Percentiles rank a stretch among this genome's conserved stretches.
Conservation (phyloP, 176 grass and related monocot genomes). For the Dactylis glomerata region DNA sequence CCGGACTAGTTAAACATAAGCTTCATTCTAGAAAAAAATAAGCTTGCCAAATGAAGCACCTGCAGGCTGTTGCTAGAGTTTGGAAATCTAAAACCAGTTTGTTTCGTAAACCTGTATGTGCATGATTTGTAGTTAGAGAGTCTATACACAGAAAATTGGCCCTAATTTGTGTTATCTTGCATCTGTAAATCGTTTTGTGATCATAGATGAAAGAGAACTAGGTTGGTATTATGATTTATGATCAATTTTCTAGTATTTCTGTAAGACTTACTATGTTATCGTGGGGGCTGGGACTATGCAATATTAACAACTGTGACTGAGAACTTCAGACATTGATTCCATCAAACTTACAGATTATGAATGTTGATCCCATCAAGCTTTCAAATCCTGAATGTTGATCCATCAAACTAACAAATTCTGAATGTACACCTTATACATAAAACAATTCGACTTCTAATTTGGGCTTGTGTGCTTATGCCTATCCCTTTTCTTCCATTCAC, state of each 20-base stretch:
- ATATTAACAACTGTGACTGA: neutral
- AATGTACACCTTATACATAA: neutral
- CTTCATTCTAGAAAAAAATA: neutral
- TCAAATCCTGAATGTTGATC: neutral
- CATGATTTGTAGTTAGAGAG: neutral
- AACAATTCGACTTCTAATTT: neutral
- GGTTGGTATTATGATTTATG: neutral
- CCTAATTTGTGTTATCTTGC: neutral
- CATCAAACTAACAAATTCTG: neutral
- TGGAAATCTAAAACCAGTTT: neutral
- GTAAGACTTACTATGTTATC: neutral
- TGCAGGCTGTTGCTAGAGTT: neutral
- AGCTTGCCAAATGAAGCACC: neutral
- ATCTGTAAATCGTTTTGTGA: neutral
- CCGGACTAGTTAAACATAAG: neutral
- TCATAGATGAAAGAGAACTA: neutral
- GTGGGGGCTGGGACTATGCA: neutral
- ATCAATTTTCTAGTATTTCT: neutral
- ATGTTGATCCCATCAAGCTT: neutral
- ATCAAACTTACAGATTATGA: neutral
- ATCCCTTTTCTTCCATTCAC: neutral
- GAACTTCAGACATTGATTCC: neutral
- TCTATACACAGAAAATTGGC: neutral
- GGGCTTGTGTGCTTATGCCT: neutral
- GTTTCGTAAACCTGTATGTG: neutral